Conservation (phyloP, 305 asterid species). For the Solanum chacoense region DNA sequence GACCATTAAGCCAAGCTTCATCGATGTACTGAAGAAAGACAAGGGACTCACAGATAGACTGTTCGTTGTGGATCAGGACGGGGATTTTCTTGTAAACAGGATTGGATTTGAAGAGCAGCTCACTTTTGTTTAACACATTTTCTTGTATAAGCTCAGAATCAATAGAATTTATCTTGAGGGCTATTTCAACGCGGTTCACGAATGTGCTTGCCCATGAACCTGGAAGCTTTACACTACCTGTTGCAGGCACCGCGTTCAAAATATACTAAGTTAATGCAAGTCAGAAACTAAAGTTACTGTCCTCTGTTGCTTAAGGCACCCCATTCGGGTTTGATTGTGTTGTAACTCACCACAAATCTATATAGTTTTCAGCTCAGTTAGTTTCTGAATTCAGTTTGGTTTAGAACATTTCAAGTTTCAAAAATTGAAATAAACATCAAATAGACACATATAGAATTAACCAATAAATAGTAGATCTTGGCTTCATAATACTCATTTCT, state of each 20-base stretch:
- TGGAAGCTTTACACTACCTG: conserved; percentile 13
- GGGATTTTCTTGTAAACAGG: conserved; percentile 34
- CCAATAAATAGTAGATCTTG: not conserved
- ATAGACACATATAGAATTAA: not conserved
- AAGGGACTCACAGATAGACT: conserved; percentile 31
- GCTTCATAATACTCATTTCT: not conserved
- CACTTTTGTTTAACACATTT: conserved; percentile 5
- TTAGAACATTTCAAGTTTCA: not conserved
- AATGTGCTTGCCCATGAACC: conserved; percentile 10
- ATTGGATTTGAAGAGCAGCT: conserved; percentile 20
- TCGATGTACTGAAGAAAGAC: conserved; percentile 32
- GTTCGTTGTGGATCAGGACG: conserved; percentile 27
- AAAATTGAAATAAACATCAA: not conserved
- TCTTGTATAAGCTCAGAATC: conserved; percentile 12
- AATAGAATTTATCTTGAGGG: conserved; percentile 21
- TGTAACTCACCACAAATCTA: not conserved
- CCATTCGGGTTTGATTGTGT: not conserved
- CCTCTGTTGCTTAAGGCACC: not conserved
- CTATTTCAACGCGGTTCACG: conserved; percentile 17
- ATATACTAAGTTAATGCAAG: not conserved
- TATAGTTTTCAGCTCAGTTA: not conserved
- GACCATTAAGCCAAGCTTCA: conserved; percentile 23
- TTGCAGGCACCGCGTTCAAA: not conserved
- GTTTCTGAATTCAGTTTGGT: not conserved
- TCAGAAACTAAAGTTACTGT: not conserved